Evolutionary conservation across 1,284 basidiomycete genomes (phyloP), one percentile per base, ranked within the genome.

Genomic region (Tremellales sp.): DNA sequence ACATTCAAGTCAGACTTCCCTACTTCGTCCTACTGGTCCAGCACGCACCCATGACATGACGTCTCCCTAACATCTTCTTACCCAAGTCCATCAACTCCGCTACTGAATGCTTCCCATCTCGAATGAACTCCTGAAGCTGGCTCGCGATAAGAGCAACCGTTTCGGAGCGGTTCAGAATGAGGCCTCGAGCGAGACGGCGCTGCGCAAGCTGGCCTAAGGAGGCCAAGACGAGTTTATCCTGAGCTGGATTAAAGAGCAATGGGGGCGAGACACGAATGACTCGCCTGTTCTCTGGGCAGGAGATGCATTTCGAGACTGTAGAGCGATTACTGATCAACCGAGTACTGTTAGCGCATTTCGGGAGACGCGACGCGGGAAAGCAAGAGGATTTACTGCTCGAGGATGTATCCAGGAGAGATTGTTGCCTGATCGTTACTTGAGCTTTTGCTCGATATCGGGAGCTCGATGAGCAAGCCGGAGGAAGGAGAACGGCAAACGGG

Each of bases 21-120:
- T 26, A 12, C 12, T 37, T 3, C 19, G n/a, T 24, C 7, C 35
- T 19, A 26, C 18, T 12, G 16, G 14, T 13, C 5, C 19, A 12
- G 13, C 7, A 51, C 55, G 43, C 47, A 63, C 63, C 58, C 50
- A 92, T 77, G n/a, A 98, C 94, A 71, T 98, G 94, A 47, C 86
- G 75, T 27, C 87, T 77, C 1, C 94, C 94, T 7, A 99, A 79
- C 47, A 99, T 72, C 26, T 81, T 81, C 76, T 93, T 97, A 16
- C 92, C 91, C 52, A 87, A 77, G 47, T 89, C 83, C 93, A 97
- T 97, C 18, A 99, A 75, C 56, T 95, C 80, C 1, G 89, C 81
- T 2, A 98, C 93, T 1, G 81, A 82, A 62, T 91, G 80, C n/a
- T 75, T 70, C 4, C 93, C 94, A 85, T 97, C 93, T n/a, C 94